These are phyloP conservation scores for Pontederia crassipes DNA, from an alignment of 176 grass and related monocot species.

Conservation along the genomic window DNA sequence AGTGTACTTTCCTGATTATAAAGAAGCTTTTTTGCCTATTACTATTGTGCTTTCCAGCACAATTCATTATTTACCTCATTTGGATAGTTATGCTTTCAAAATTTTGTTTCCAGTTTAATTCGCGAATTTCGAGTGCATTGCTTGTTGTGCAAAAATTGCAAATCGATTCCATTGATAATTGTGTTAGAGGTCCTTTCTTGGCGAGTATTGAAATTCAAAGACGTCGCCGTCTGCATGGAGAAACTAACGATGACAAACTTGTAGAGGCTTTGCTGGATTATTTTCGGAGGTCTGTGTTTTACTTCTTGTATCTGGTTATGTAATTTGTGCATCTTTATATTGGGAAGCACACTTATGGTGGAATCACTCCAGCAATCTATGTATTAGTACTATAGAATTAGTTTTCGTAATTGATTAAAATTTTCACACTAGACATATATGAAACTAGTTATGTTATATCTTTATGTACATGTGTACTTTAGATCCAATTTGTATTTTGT, in stretches of 20 bases:
- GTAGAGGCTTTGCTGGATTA: slow-evolving; percentile 68
- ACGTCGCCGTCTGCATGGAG: slow-evolving; percentile 37
- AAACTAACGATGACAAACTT: slow-evolving; percentile 40
- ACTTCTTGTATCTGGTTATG: slow-evolving; percentile 5
- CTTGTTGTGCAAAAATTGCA: slow-evolving; percentile 77
- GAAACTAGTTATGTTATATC: too few species aligned
- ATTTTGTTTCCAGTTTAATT: slow-evolving; percentile 45
- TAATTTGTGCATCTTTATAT: background rate
- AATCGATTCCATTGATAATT: slow-evolving; percentile 37
- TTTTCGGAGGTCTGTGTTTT: slow-evolving; percentile 52
- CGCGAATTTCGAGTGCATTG: slow-evolving; percentile 63
- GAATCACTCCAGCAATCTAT: background rate
- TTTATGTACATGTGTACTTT: too few species aligned
- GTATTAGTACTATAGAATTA: too few species aligned
- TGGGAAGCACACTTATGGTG: background rate
- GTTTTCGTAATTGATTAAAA: too few species aligned
- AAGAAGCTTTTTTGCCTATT: background rate
- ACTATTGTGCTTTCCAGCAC: background rate
- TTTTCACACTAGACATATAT: too few species aligned
- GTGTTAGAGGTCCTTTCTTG: slow-evolving; percentile 74
- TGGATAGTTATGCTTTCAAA: slow-evolving; percentile 1
- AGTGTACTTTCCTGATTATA: slow-evolving; percentile 20
- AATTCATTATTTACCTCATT: slow-evolving; percentile 1
- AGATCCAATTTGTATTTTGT: too few species aligned
- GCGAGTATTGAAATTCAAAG: slow-evolving; percentile 87